Percentiles rank a stretch among this genome's conserved stretches.
phyloP scores from a whole-genome alignment of 208 protist species.

The Acanthamoeba lenticulata region DNA sequence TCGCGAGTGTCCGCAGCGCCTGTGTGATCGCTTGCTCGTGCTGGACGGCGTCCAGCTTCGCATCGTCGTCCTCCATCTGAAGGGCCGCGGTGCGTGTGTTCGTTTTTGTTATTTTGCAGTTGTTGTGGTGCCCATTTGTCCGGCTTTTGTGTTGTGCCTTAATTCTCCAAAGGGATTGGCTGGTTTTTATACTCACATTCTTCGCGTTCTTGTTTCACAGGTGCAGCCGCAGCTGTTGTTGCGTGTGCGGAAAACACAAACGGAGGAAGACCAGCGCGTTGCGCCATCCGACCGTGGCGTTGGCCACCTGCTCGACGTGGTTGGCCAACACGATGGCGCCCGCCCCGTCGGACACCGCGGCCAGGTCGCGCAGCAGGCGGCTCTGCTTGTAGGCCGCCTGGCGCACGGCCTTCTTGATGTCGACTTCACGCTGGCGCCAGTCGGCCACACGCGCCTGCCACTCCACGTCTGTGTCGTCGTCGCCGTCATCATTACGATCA shows the following conservation, averaged over 20 bases:
- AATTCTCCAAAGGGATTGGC: no score
- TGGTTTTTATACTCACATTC: no score
- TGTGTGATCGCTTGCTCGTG: no score
- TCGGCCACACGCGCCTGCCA: neutral
- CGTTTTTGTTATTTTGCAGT: no score
- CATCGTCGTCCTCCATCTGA: no score
- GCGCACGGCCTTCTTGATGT: neutral
- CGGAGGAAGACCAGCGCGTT: neutral
- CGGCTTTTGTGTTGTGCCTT: no score
- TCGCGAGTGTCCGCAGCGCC: no score
- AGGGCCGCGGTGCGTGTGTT: no score
- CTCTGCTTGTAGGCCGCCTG: neutral
- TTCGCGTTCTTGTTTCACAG: no score
- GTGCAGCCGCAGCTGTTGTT: no score
- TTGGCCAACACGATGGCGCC: slow-evolving; percentile 10
- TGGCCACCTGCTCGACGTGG: slow-evolving; percentile 5
- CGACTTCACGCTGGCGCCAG: neutral
- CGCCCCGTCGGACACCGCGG: neutral
- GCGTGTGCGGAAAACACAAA: neutral
- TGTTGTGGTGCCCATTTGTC: no score
- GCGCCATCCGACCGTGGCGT: neutral
- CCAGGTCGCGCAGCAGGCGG: neutral
- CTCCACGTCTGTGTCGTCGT: neutral
- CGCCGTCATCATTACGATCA: neutral
- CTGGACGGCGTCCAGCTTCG: no score